These are phyloP conservation scores for Calonectria pteridis DNA, from an alignment of 2,329 filamentous ascomycete genomes.

Conservation along the genomic window DNA sequence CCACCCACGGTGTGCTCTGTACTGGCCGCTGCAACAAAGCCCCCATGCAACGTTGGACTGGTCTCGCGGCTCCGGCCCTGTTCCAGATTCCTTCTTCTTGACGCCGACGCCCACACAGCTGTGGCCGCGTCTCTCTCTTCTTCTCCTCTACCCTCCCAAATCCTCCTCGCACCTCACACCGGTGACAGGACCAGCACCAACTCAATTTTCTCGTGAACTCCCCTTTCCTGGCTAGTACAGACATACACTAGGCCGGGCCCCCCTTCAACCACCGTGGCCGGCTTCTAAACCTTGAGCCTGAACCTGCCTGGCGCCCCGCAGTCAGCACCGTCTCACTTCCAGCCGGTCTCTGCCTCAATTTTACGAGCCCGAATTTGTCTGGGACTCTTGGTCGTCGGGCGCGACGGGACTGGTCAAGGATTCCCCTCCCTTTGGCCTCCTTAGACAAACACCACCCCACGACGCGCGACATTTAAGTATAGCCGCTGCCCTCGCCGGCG, in stretches of 20 bases:
- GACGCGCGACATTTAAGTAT: slow-evolving; percentile 41
- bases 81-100: slow-evolving; percentile 40
- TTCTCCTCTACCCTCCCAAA: slow-evolving; percentile 22
- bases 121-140: slow-evolving; percentile 20
- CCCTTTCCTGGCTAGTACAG: slow-evolving; percentile 11
- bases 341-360: slow-evolving; percentile 42
- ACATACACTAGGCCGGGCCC: slow-evolving; percentile 15
- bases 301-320: slow-evolving; percentile 20
- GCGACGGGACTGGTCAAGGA: slow-evolving; percentile 34
- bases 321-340: slow-evolving; percentile 42
- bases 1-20: slow-evolving; percentile 35
- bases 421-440: slow-evolving; percentile 37
- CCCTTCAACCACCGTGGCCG: slow-evolving; percentile 10
- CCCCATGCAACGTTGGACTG: slow-evolving; percentile 46
- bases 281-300: slow-evolving; percentile 16
- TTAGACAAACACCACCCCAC: slow-evolving; percentile 36
- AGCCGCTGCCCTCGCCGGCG: slow-evolving; percentile 32
- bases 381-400: slow-evolving; percentile 34
- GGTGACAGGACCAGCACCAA: slow-evolving; percentile 5
- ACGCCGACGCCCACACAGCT: slow-evolving; percentile 42
- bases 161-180: slow-evolving; percentile 1
- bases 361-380: slow-evolving; percentile 25
- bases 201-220: slow-evolving; percentile 22
- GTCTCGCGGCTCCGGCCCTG: slow-evolving; percentile 36
- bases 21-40: slow-evolving; percentile 17